A percentile compares a stretch with the other conserved stretches of the same genome.
These are phyloP conservation scores for Gleditsia sinensis DNA, from an alignment of 306 rosid genomes.

Conservation along the genomic window DNA sequence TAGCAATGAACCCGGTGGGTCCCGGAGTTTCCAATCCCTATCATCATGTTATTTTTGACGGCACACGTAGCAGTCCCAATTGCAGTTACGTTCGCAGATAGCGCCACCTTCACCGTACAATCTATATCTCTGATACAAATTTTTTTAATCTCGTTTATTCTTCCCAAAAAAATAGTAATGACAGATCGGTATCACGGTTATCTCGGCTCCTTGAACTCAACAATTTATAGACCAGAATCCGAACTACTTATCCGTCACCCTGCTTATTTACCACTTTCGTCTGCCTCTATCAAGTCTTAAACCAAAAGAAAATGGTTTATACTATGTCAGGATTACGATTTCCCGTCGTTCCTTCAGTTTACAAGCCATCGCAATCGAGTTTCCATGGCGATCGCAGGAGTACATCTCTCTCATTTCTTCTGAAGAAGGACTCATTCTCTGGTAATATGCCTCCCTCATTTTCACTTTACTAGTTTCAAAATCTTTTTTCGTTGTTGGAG, in stretches of 20 bases:
- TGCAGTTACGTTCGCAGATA: conserved; percentile 12
- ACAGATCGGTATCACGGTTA: conserved; percentile 35
- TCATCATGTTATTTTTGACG: conserved; percentile 11
- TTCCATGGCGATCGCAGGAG: conserved; percentile 47
- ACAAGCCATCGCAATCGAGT: conserved; percentile 39
- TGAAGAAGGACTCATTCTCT: conserved; percentile 45
- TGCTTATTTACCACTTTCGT: background rate
- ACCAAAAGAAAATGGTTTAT: conserved; percentile 59
- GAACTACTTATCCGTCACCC: background rate
- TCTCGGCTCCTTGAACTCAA: conserved; percentile 43
- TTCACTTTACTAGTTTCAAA: background rate
- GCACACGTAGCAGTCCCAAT: background rate
- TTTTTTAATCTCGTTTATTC: background rate
- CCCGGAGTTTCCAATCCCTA: background rate
- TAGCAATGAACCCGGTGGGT: background rate
- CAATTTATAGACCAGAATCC: background rate
- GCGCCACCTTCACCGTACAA: conserved; percentile 38
- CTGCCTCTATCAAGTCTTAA: background rate
- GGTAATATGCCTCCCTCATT: conserved; percentile 47
- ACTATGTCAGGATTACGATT: conserved; percentile 74
- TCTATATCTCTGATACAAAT: background rate
- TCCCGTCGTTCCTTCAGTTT: conserved; percentile 49
- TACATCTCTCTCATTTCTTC: conserved; percentile 40
- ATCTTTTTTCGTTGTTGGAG: conserved; percentile 2
- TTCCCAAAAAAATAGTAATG: background rate